Evolutionary conservation across 768 basidiomycete species (phyloP), one percentile per base, ranked within the genome.

Genomic region (Russula brevipes): DNA sequence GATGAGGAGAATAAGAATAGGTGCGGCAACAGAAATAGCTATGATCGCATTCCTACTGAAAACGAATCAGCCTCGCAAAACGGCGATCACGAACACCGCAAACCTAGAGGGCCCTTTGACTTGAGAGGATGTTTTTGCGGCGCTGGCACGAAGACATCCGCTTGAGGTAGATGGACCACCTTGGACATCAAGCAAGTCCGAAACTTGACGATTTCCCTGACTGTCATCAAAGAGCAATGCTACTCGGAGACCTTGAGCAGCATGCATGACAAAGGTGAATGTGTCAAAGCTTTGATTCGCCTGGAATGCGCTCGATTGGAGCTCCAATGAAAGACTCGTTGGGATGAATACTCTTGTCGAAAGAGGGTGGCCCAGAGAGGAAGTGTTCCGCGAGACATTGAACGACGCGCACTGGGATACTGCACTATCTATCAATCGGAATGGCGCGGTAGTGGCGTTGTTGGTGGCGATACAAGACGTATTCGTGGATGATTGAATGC

Each of bases 381-480:
- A 65, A 0, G 74, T 70, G 54, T 80, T 73, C 70, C 78, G 84
- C 3, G 65, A 68, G 31, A 88, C 69, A 6, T 72, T 72, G 70
- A 86, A 80, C 4, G 76, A 66, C 64, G 77, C 73, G 72, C 85
- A 86, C 70, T 86, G 83, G 2, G 74, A 69, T 17, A 81, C 68
- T 10, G 68, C 63, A 17, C 66, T 69, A 24, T 70, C 60, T 39
- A 82, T 42, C 5, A 70, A 67, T 69, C 76, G 85, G 66, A 63
- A 66, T 16, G 66, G 30, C 17, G 60, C 42, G 5, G 65, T 46
- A 10, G 61, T 57, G 14, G 60, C 51, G 12, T 54, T 47, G 5
- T 66, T 35, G 10, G 61, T 56, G 8, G 73, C 67, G 16, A 85
- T 70, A 66, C 84, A 85, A 3, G 80, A 72, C 0, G 73, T 69